These are phyloP conservation scores for Calycina marina DNA, from an alignment of 2,329 filamentous ascomycete genomes.

Conservation along the genomic window DNA sequence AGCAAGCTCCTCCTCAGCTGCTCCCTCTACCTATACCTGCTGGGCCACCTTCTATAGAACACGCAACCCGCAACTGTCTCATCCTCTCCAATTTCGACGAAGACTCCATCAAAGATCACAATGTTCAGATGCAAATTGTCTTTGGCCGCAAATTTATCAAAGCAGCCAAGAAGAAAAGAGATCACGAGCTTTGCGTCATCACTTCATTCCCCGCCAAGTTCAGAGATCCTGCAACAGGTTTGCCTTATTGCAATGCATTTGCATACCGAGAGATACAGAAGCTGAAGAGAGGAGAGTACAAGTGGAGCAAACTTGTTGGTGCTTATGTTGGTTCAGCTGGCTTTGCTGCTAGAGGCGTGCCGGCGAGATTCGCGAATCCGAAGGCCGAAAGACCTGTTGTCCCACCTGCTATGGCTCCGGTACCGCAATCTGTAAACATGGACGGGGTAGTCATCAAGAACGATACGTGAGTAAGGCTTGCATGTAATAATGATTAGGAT, in stretches of 20 bases:
- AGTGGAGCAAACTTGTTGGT: slow-evolving; percentile 69
- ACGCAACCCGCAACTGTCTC: slow-evolving; percentile 40
- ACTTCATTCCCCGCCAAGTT: slow-evolving; percentile 72
- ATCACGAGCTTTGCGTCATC: slow-evolving; percentile 54
- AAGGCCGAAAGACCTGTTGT: neutral
- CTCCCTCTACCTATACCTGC: slow-evolving; percentile 6
- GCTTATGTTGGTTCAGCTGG: slow-evolving; percentile 63
- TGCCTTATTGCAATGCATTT: slow-evolving; percentile 65
- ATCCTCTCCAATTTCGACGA: slow-evolving; percentile 43
- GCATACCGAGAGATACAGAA: slow-evolving; percentile 75
- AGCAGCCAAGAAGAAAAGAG: slow-evolving; percentile 28
- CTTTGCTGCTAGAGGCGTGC: slow-evolving; percentile 60
- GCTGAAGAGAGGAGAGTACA: slow-evolving; percentile 57
- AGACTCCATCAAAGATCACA: slow-evolving; percentile 32
- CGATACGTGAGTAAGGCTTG: too few relatives aligned
- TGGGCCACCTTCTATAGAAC: slow-evolving; percentile 25
- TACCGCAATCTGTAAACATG: too few relatives aligned
- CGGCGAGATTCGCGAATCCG: slow-evolving; percentile 48
- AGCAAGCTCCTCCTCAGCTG: slow-evolving; percentile 10
- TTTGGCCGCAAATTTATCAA: slow-evolving; percentile 34
- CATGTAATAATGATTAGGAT: too few relatives aligned
- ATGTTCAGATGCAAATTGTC: slow-evolving; percentile 39
- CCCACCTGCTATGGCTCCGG: too few relatives aligned
- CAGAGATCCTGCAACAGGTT: slow-evolving; percentile 68
- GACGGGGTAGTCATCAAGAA: too few relatives aligned